Percentiles rank a stretch among this genome's conserved stretches.
phyloP scores from a whole-genome alignment of 2,329 filamentous ascomycete species.

The Orbilia ellipsospora region DNA sequence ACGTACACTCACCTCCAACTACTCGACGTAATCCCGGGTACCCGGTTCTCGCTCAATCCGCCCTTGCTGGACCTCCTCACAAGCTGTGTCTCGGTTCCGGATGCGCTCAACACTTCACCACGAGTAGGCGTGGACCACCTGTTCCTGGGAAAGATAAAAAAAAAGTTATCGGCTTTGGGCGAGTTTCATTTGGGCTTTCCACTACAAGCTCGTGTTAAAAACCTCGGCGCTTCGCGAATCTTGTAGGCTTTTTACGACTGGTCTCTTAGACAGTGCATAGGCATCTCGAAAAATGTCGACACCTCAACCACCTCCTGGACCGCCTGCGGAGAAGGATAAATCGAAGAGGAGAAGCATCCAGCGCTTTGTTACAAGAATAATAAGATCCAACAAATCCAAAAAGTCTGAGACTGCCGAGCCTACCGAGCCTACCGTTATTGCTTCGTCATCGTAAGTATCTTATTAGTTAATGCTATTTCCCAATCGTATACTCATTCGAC shows the following conservation, averaged over 20 bases:
- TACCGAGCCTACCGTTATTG: background rate
- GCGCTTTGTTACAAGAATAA: conserved; percentile 33
- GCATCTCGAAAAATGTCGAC: conserved; percentile 32
- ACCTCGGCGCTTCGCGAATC: no score
- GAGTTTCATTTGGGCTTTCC: background rate
- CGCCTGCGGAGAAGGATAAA: conserved; percentile 28
- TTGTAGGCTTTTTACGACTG: no score
- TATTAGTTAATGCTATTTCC: background rate
- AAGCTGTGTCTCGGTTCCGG: conserved; percentile 4
- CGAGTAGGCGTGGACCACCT: background rate
- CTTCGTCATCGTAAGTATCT: conserved; percentile 22
- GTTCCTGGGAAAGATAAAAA: background rate
- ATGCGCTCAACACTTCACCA: conserved; percentile 23
- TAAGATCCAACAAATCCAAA: conserved; percentile 28
- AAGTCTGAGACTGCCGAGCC: conserved; percentile 4
- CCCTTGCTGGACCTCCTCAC: background rate
- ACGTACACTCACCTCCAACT: background rate
- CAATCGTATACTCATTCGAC: background rate
- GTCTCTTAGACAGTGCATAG: no score
- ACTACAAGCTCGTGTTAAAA: background rate
- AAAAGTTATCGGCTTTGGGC: conserved; percentile 10
- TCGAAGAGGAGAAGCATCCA: conserved; percentile 48
- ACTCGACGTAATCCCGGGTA: conserved; percentile 9
- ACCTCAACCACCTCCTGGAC: conserved; percentile 26
- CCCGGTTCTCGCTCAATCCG: conserved; percentile 12